A percentile compares a stretch with the other conserved stretches of the same genome.
phyloP scores from a whole-genome alignment of 2,329 filamentous ascomycete species.

The Pseudogymnoascus sp. region DNA sequence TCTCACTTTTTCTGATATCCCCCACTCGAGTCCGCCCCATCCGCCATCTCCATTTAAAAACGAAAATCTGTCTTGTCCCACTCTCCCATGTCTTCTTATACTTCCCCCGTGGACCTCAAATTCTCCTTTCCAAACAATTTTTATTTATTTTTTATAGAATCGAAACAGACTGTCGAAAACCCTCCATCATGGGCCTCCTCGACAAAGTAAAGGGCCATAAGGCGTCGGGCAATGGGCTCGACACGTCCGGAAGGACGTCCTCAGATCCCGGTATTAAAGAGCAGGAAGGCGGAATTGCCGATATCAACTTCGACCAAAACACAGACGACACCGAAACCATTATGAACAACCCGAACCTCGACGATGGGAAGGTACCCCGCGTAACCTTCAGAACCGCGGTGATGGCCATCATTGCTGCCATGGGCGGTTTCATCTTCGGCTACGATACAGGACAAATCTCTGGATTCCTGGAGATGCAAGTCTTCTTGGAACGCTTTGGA shows the following conservation, averaged over 20 bases:
- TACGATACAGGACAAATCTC: slow-evolving; percentile 34
- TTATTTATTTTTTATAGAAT: background rate
- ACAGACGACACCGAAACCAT: background rate
- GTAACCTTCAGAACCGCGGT: background rate
- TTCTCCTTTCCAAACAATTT: background rate
- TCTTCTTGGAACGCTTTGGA: slow-evolving; percentile 49
- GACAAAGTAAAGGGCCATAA: slow-evolving; percentile 2
- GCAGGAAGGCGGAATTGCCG: background rate
- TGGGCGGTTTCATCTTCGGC: slow-evolving; percentile 28
- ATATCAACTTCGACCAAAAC: background rate
- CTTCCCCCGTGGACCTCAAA: background rate
- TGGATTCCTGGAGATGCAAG: slow-evolving; percentile 52
- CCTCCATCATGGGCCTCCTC: slow-evolving; percentile 3
- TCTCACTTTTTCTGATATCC: slow-evolving; percentile 5
- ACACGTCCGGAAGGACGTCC: background rate
- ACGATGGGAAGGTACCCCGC: slow-evolving; percentile 1
- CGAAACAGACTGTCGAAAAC: background rate
- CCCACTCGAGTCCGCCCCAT: background rate
- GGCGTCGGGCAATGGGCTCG: background rate
- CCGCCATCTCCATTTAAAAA: slow-evolving; percentile 5
- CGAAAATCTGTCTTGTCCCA: slow-evolving; percentile 4
- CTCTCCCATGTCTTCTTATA: slow-evolving; percentile 1
- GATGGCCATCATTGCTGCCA: slow-evolving; percentile 17
- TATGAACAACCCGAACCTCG: slow-evolving; percentile 5
- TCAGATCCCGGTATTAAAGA: background rate